These are phyloP conservation scores for Castanea mollissima DNA, from an alignment of 306 rosid genomes.

Conservation along the genomic window DNA sequence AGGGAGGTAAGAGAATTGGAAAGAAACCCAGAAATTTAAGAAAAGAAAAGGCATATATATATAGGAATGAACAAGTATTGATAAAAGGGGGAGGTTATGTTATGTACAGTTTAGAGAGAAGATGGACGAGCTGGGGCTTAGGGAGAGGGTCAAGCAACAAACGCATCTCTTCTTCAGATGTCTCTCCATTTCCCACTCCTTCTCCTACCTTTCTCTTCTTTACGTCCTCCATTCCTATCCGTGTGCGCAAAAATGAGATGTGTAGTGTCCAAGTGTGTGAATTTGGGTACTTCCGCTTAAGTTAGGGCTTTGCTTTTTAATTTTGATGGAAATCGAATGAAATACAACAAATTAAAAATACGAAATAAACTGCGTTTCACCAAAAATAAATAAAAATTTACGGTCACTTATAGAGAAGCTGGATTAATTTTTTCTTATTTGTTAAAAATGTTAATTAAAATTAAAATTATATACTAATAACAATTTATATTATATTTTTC, in stretches of 20 bases:
- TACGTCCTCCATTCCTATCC: constrained; percentile 51
- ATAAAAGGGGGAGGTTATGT: background rate
- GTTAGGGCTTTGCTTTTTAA: too few relatives aligned
- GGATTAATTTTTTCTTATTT: too few relatives aligned
- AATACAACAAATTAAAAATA: too few relatives aligned
- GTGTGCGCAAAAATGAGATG: background rate
- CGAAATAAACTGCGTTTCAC: too few relatives aligned
- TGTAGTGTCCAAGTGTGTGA: background rate
- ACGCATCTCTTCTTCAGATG: constrained; percentile 49
- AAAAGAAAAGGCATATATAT: background rate
- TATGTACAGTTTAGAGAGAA: constrained; percentile 71
- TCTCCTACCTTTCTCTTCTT: constrained; percentile 78
- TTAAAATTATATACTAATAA: too few relatives aligned
- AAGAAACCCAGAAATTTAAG: background rate
- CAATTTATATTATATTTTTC: too few relatives aligned
- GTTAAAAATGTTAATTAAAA: too few relatives aligned
- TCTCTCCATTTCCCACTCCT: constrained; percentile 20
- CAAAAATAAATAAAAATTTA: too few relatives aligned
- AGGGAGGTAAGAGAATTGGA: background rate
- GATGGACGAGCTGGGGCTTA: constrained; percentile 69
- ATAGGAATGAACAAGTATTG: background rate
- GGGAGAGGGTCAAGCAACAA: constrained; percentile 63
- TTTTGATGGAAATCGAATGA: too few relatives aligned
- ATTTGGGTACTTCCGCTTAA: too few relatives aligned
- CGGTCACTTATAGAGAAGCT: too few relatives aligned